Conservation (phyloP, 2,329 filamentous ascomycete species). For the Chaetomium globosum region DNA sequence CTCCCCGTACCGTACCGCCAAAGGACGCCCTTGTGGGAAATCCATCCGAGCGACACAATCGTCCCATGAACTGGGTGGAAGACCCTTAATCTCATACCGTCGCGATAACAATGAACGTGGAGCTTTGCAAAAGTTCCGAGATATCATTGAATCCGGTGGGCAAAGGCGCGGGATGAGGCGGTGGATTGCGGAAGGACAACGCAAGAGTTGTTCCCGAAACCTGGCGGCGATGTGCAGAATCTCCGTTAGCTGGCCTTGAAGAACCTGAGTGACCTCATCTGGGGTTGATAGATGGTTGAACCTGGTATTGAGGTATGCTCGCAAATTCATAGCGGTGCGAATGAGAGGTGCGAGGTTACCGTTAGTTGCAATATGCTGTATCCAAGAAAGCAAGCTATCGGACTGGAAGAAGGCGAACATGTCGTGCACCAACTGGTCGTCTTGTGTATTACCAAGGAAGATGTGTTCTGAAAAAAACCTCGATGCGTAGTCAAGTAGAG, state of each 20-base stretch:
- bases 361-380: constrained; percentile 39
- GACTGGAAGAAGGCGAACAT: constrained; percentile 62
- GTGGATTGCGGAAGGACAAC: constrained; percentile 43
- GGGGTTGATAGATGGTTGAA: constrained; percentile 36
- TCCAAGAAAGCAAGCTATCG: constrained; percentile 40
- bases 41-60: constrained; percentile 42
- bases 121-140: constrained; percentile 31
- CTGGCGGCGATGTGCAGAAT: constrained; percentile 41
- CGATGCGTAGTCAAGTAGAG: constrained; percentile 36
- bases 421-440: constrained; percentile 52
- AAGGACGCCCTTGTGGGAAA: constrained; percentile 36
- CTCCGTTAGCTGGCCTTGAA: constrained; percentile 42
- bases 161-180: constrained; percentile 42
- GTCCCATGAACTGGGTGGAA: constrained; percentile 39
- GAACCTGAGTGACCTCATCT: constrained; percentile 32
- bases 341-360: constrained; percentile 36
- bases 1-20: constrained; percentile 37
- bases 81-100: constrained; percentile 34
- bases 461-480: constrained; percentile 38
- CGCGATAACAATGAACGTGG: background rate
- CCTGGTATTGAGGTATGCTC: constrained; percentile 37
- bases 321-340: constrained; percentile 40
- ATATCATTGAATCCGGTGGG: constrained; percentile 41
- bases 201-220: constrained; percentile 39
- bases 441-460: constrained; percentile 30